Evolutionary conservation across 495 filamentous ascomycete genomes (phyloP).

Genomic region (Trichoderma parareesei): DNA sequence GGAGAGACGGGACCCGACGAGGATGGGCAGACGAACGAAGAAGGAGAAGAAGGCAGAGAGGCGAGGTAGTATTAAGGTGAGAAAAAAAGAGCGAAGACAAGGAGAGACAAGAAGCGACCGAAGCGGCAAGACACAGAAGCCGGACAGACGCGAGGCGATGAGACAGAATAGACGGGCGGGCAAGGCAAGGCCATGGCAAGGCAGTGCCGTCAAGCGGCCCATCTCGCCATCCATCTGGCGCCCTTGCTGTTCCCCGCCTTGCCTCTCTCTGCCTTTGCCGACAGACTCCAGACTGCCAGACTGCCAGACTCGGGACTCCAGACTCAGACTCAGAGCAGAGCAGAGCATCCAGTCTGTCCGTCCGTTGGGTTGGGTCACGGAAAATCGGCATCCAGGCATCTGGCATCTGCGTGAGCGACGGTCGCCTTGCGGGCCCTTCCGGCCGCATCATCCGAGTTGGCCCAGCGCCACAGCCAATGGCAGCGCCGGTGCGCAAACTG

Average conservation of each 20-base stretch:
- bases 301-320: no score
- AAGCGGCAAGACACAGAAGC: no score
- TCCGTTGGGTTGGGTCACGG: conserved; percentile 4
- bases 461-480: not conserved
- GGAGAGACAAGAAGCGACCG: no score
- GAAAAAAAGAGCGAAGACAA: no score
- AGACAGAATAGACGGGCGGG: no score
- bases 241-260: conserved; percentile 3
- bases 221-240: not conserved
- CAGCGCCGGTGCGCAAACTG: not conserved
- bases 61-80: no score
- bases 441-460: conserved; percentile 9
- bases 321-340: no score
- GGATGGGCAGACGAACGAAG: not conserved
- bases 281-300: no score
- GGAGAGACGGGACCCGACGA: not conserved
- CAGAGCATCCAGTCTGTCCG: no score
- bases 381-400: conserved; percentile 7
- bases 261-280: not conserved
- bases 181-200: no score
- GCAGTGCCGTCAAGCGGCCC: not conserved
- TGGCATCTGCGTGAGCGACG: conserved; percentile 5
- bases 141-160: no score
- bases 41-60: not conserved
- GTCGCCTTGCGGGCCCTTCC: conserved; percentile 10